Evolutionary conservation across 306 rosid species (phyloP), one percentile per base, ranked within the genome.

Genomic region (Delonix regia): DNA sequence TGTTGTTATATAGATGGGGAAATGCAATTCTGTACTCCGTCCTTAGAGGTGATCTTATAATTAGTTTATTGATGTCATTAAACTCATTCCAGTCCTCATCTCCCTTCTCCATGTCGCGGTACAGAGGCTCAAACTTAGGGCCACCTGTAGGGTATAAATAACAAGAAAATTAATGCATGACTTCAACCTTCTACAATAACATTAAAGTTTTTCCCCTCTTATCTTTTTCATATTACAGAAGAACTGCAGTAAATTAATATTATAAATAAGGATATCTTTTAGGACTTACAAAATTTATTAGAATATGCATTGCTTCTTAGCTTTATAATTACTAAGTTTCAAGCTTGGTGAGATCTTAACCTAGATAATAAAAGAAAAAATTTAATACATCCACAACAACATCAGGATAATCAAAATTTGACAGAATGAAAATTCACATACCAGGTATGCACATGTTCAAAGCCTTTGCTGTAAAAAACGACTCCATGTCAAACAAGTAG

Each of bases 1-100:
- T 87, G 78, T 95, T 95, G 90, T 95, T 95, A 86, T 95, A 95
- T 42, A 95, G 99, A 82, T 95, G 99, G 76, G 99, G 98, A 78
- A 95, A 95, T 74, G 99, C 99, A 79, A 95, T 91, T 80, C 98
- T 88, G 79, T 95, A 95, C 83, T 95, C 99, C 18, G 99, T 95
- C 79, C 99, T 91, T 47, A 95, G 94, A 78, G 99, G 99, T 9
- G 99, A 95, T 87, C 99, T 94, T 65, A 95, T 95, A 81, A 95
- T 93, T 78, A 95, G 99, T 69, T 95, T 95, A 87, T 95, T 95
- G 57, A 95, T 95, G 87, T 95, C 99, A 85, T 95, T 95, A 77
- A 95, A 95, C 92, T 95, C 99, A 80, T 95, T 95, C 99, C 99
- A 95, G 77, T 95, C 99, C 83, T 93, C 99, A 71, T 95, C 99